Percentiles rank a stretch among this genome's conserved stretches.
These are phyloP conservation scores for Claviceps citrina DNA, from an alignment of 2,329 filamentous ascomycete species.

Conservation along the genomic window DNA sequence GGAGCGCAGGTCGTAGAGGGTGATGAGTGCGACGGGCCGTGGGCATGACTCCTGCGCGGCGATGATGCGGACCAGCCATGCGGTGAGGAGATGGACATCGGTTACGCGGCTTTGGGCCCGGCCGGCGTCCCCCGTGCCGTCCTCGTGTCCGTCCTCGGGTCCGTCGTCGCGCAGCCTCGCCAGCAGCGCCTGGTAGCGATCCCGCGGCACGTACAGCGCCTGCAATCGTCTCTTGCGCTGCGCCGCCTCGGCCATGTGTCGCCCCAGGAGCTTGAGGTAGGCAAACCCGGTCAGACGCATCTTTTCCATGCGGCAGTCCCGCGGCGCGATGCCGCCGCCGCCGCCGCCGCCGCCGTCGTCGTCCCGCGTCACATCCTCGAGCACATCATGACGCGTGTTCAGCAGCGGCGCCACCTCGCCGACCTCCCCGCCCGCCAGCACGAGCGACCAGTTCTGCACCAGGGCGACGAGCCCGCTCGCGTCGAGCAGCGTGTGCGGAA, in stretches of 20 bases:
- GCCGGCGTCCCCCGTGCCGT: no score
- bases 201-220: neutral
- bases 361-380: conserved; percentile 9
- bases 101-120: conserved; percentile 22
- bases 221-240: conserved; percentile 2
- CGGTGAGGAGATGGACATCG: conserved; percentile 29
- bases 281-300: conserved; percentile 19
- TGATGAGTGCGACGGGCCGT: conserved; percentile 13
- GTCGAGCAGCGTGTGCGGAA: conserved; percentile 33
- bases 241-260: conserved; percentile 2
- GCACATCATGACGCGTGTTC: conserved; percentile 21
- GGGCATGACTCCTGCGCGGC: conserved; percentile 9
- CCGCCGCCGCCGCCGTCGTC: neutral
- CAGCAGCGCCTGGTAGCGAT: conserved; percentile 11
- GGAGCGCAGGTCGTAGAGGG: conserved; percentile 15
- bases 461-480: conserved; percentile 27
- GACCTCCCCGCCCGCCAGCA: conserved; percentile 28
- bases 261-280: conserved; percentile 16
- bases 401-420: conserved; percentile 23
- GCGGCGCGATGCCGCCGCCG: neutral
- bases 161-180: conserved; percentile 16
- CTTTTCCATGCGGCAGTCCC: conserved; percentile 3
- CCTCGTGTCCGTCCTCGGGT: no score
- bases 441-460: conserved; percentile 28
- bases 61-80: conserved; percentile 21